Conservation (phyloP, 345 rosid genomes). For the Litchi chinensis region DNA sequence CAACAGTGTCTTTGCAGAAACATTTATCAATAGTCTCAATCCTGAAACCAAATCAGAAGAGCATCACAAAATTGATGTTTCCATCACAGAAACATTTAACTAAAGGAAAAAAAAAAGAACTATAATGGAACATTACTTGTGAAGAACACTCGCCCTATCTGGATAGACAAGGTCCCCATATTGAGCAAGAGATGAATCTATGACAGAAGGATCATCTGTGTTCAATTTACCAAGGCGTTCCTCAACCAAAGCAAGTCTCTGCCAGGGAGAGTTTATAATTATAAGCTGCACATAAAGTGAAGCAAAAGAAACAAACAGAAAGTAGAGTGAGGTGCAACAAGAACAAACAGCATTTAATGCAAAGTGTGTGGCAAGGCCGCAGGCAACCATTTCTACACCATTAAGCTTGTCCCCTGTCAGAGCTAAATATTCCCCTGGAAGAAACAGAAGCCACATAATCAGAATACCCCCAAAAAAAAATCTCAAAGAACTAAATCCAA, state of each 20-base stretch:
- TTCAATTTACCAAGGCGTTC: slow-evolving; percentile 79
- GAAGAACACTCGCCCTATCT: slow-evolving; percentile 58
- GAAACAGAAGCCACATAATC: background rate
- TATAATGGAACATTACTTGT: slow-evolving; percentile 46
- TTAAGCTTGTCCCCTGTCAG: slow-evolving; percentile 86
- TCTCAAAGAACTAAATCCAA: background rate
- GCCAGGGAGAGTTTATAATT: slow-evolving; percentile 28
- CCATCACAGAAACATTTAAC: background rate
- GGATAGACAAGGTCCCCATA: slow-evolving; percentile 91
- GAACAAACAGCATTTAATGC: slow-evolving; percentile 63
- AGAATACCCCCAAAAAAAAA: background rate
- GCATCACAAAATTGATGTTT: background rate
- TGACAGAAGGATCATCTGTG: slow-evolving; percentile 75
- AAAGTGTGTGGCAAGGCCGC: slow-evolving; percentile 93
- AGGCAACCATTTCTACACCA: slow-evolving; percentile 91
- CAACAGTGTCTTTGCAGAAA: slow-evolving; percentile 80
- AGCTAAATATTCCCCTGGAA: slow-evolving; percentile 86
- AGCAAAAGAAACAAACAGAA: slow-evolving; percentile 17
- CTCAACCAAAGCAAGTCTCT: slow-evolving; percentile 75
- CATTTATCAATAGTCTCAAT: slow-evolving; percentile 76
- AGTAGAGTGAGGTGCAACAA: slow-evolving; percentile 11
- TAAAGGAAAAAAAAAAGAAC: background rate
- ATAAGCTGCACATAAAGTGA: slow-evolving; percentile 9
- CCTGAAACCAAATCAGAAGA: slow-evolving; percentile 47
- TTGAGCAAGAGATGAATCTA: slow-evolving; percentile 80